These are phyloP conservation scores for Plenodomus biglobosus DNA, from an alignment of 2,329 filamentous ascomycete species.

Conservation along the genomic window DNA sequence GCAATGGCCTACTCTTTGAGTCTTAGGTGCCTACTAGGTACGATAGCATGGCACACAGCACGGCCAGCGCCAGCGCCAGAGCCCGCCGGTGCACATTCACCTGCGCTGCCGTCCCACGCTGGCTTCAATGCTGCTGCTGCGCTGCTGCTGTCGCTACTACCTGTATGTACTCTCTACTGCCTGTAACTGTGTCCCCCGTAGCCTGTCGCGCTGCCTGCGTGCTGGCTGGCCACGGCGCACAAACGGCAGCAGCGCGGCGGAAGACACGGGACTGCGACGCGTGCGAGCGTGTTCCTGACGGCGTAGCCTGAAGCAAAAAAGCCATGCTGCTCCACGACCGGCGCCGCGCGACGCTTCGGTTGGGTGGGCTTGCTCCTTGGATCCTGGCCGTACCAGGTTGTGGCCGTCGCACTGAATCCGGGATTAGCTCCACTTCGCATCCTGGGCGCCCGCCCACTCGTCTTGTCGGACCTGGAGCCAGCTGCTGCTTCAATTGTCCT, in stretches of 20 bases:
- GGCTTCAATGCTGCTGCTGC: conserved; percentile 7
- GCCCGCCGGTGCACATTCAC: too few relatives aligned
- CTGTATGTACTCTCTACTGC: too few relatives aligned
- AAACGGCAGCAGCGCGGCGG: too few relatives aligned
- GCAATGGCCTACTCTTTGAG: too few relatives aligned
- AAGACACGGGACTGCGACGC: conserved; percentile 31
- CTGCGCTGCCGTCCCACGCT: conserved; percentile 11
- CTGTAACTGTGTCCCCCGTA: too few relatives aligned
- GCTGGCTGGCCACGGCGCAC: too few relatives aligned
- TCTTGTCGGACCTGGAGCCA: conserved; percentile 41
- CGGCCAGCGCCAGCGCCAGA: too few relatives aligned
- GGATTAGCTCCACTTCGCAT: conserved; percentile 25
- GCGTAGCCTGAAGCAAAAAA: conserved; percentile 34
- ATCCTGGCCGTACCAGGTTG: conserved; percentile 36
- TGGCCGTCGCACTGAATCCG: conserved; percentile 15
- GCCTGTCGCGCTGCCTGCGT: too few relatives aligned
- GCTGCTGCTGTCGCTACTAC: neutral
- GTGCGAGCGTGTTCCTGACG: conserved; percentile 39
- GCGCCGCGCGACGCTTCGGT: conserved; percentile 15
- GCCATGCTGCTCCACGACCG: conserved; percentile 29
- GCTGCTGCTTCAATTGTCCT: conserved; percentile 30
- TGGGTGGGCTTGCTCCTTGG: conserved; percentile 24
- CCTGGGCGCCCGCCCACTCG: conserved; percentile 40
- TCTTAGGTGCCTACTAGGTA: too few relatives aligned
- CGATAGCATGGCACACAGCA: too few relatives aligned